Evolutionary conservation across 345 rosid species (phyloP), one percentile per base, ranked within the genome.

Genomic region (Gossypioides kirkii): DNA sequence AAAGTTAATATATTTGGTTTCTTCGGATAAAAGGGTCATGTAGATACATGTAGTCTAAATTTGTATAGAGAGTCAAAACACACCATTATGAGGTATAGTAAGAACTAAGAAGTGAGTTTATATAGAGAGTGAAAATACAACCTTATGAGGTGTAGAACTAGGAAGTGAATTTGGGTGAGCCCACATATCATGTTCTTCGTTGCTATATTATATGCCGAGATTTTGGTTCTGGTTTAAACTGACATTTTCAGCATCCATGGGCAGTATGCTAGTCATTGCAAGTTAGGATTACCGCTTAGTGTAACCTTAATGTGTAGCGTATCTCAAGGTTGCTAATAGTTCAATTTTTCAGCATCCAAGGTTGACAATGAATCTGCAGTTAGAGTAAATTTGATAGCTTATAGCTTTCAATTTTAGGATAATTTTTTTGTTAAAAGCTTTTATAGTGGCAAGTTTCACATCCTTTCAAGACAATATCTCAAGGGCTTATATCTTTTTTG

Each of bases 261-360:
- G 14, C 25, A 14, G 38, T 14, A 66, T 23, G 70, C 3, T 22
- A 32, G 18, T 46, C 23, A 47, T 46, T 8, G 42, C 14, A 32
- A 14, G 42, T 47, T 16, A 23, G 42, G 56, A 67, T 45, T 25
- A n/a, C 71, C 71, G 49, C 16, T 47, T 46, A 67, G 23, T 3
- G 8, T 67, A 46, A 25, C 14, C 42, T 67, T 67, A 41, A 46
- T 25, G 71, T 16, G 54, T 67, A 23, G 70, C 8, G 41, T 26
- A 67, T 47, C 42, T 47, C 54, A 25, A 67, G 55, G 59, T 26
- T 68, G 36, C 18, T 55, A 66, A 32, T 45, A 66, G 12, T 66
- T 66, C 4, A 47, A 16, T 45, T 68, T 43, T 47, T 47, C 58
- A 47, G 22, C 70, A 3, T 46, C 41, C 41, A 46, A 49, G 13